Conservation (phyloP, 192 early-diverging fungal genomes). For the Coemansia sp. region DNA sequence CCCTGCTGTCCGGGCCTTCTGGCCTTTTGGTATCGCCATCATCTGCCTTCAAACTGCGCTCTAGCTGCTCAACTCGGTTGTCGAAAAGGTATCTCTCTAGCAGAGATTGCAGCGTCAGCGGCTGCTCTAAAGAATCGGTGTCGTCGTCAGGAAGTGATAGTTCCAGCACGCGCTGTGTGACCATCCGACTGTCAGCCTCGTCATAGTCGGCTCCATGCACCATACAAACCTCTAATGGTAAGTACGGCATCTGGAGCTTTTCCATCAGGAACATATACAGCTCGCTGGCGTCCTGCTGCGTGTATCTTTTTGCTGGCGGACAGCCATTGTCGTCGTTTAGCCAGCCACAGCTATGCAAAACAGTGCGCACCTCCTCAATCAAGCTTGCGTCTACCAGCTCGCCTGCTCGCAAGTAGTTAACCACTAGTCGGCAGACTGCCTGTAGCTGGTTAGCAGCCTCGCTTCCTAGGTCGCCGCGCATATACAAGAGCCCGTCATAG, state of each 20-base stretch:
- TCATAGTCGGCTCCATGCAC: constrained; percentile 72
- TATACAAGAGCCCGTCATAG: constrained; percentile 64
- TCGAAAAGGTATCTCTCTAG: constrained; percentile 69
- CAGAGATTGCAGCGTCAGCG: constrained; percentile 60
- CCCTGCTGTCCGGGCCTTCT: constrained; percentile 31
- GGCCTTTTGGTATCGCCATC: constrained; percentile 2
- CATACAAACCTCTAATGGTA: constrained; percentile 68
- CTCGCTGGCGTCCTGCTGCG: constrained; percentile 73
- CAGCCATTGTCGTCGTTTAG: not conserved
- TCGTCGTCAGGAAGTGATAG: constrained; percentile 51
- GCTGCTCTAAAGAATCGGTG: not conserved
- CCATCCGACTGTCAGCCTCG: constrained; percentile 66
- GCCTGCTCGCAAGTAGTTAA: constrained; percentile 67
- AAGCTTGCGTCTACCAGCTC: constrained; percentile 59
- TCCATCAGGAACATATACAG: constrained; percentile 71
- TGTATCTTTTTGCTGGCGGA: constrained; percentile 14
- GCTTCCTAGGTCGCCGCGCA: constrained; percentile 51
- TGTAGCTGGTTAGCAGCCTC: constrained; percentile 54
- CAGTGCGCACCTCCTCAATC: constrained; percentile 59
- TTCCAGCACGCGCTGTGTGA: constrained; percentile 67
- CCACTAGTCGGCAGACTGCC: constrained; percentile 59
- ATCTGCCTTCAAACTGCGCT: constrained; percentile 33
- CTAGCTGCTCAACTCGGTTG: constrained; percentile 53
- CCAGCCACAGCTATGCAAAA: constrained; percentile 62
- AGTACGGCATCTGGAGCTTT: constrained; percentile 66